These are phyloP conservation scores for Globisporangium camurandrum DNA, from an alignment of 352 stramenopile genomes.

Conservation along the genomic window DNA sequence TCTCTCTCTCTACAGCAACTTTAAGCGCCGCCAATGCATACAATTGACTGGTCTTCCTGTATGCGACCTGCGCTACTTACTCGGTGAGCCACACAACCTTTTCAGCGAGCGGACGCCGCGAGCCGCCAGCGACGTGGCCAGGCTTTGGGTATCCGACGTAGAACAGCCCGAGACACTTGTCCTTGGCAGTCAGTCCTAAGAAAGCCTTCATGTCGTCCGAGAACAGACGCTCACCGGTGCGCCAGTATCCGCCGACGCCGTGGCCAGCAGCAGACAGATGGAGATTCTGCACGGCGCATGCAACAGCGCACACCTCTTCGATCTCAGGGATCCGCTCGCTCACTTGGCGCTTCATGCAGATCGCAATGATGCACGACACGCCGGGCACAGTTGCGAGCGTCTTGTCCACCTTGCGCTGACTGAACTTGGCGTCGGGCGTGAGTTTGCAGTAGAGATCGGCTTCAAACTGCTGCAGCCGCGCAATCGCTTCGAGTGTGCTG, in stretches of 20 bases:
- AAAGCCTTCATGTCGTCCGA: slow-evolving; percentile 80
- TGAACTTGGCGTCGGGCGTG: slow-evolving; percentile 55
- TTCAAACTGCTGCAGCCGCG: slow-evolving; percentile 55
- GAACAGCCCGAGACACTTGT: slow-evolving; percentile 78
- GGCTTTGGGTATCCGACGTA: slow-evolving; percentile 69
- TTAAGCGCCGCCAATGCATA: neutral
- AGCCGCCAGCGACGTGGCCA: slow-evolving; percentile 31
- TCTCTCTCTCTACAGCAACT: neutral
- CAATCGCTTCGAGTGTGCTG: slow-evolving; percentile 36
- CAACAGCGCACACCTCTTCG: slow-evolving; percentile 71
- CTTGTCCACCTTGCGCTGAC: slow-evolving; percentile 78
- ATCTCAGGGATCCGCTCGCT: slow-evolving; percentile 74
- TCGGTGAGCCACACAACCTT: slow-evolving; percentile 58
- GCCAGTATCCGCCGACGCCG: slow-evolving; percentile 74
- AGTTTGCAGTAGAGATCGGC: slow-evolving; percentile 62
- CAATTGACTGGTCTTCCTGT: neutral
- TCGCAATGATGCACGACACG: slow-evolving; percentile 74
- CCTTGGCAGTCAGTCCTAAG: slow-evolving; percentile 47
- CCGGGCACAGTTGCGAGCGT: slow-evolving; percentile 52
- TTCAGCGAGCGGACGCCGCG: slow-evolving; percentile 53
- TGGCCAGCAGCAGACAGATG: slow-evolving; percentile 61
- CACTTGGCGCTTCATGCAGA: slow-evolving; percentile 83
- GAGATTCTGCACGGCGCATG: slow-evolving; percentile 82
- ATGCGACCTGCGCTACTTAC: neutral
- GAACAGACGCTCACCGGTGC: slow-evolving; percentile 49